Conservation (phyloP, 2,329 filamentous ascomycete species). For the Botrytis fragariae region DNA sequence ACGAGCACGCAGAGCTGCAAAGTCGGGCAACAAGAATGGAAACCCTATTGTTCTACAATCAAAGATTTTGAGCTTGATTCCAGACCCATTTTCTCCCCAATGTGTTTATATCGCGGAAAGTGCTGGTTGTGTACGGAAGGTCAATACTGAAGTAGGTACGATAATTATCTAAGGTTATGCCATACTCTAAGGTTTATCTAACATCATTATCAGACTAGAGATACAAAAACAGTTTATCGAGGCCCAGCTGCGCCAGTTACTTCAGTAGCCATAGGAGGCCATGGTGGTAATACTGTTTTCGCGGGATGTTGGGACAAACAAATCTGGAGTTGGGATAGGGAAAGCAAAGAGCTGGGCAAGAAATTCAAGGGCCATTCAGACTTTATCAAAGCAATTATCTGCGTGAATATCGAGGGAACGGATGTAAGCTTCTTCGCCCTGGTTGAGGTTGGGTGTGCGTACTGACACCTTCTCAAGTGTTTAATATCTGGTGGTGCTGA, state of each 20-base stretch:
- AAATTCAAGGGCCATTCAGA: conserved; percentile 77
- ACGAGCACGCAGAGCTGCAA: conserved; percentile 62
- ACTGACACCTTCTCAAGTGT: conserved; percentile 28
- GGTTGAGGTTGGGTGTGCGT: not conserved
- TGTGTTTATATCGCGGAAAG: conserved; percentile 81
- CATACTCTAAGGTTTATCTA: not conserved
- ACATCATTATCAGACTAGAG: conserved; percentile 40
- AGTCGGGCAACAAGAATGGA: conserved; percentile 74
- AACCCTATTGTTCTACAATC: conserved; percentile 76
- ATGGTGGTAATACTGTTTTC: conserved; percentile 61
- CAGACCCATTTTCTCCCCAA: conserved; percentile 61
- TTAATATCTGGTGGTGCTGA: conserved; percentile 76
- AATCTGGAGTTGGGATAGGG: conserved; percentile 79
- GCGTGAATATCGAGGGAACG: conserved; percentile 57
- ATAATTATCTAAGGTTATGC: conserved; percentile 6
- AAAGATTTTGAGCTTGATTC: conserved; percentile 75
- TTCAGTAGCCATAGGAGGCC: conserved; percentile 65
- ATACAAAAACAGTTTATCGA: conserved; percentile 55
- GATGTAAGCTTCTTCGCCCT: conserved; percentile 42
- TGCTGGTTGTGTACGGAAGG: conserved; percentile 71
- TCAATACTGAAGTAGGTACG: conserved; percentile 71
- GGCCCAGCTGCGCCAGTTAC: conserved; percentile 80
- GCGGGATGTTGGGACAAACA: conserved; percentile 94
- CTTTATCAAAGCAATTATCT: conserved; percentile 82
- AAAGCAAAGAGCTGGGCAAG: conserved; percentile 51